Conservation (phyloP, 345 rosid genomes). For the Eucalyptus albens region DNA sequence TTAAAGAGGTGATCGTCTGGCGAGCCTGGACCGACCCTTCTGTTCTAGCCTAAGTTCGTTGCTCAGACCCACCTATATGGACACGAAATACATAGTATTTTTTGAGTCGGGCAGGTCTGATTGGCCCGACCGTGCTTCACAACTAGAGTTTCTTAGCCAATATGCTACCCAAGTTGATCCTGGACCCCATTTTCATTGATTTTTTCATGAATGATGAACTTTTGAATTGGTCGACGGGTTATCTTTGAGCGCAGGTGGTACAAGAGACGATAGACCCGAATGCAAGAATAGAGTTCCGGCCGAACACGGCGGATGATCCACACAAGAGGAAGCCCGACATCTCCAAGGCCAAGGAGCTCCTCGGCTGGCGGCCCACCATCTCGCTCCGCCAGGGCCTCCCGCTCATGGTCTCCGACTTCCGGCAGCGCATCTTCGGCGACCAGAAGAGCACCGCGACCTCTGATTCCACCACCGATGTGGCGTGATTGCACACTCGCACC, state of each 20-base stretch:
- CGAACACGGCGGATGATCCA: constrained; percentile 85
- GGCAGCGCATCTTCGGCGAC: constrained; percentile 62
- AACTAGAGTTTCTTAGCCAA: not conserved
- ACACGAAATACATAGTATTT: not conserved
- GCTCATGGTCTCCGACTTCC: constrained; percentile 68
- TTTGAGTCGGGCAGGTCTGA: not conserved
- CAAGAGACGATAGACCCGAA: constrained; percentile 73
- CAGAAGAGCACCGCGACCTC: not conserved
- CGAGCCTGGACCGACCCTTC: not conserved
- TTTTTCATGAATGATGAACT: not conserved
- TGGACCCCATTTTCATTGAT: not conserved
- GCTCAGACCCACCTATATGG: not conserved
- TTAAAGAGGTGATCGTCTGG: not conserved
- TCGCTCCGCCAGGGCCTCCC: constrained; percentile 76
- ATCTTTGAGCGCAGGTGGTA: constrained; percentile 36
- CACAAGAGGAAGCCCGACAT: constrained; percentile 86
- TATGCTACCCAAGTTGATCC: not conserved
- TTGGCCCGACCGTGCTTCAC: not conserved
- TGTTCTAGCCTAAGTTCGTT: not conserved
- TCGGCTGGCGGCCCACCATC: constrained; percentile 68
- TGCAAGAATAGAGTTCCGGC: constrained; percentile 75
- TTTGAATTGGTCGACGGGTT: not conserved
- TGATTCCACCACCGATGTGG: too few relatives aligned
- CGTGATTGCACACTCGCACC: not conserved
- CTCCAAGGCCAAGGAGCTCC: constrained; percentile 62